Evolutionary conservation across 306 rosid species (phyloP).

Genomic region (Senna siamea): DNA sequence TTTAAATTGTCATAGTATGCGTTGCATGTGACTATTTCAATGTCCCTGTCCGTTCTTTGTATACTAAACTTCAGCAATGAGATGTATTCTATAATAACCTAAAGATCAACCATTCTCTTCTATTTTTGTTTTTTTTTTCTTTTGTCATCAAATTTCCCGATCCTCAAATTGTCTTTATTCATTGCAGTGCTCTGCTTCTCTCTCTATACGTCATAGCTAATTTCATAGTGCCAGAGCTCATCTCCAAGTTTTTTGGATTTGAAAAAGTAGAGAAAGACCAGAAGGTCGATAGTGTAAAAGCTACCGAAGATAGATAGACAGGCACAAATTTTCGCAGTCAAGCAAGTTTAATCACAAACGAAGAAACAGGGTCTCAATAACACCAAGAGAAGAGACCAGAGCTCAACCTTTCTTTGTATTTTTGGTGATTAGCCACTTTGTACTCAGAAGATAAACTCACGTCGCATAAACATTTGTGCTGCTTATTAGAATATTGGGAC

Average conservation of each 20-base stretch:
- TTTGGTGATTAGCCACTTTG: neutral
- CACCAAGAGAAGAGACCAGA: slow-evolving; percentile 12
- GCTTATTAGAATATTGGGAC: neutral
- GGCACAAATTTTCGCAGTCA: neutral
- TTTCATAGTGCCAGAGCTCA: slow-evolving; percentile 56
- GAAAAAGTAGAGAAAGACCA: slow-evolving; percentile 44
- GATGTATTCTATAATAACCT: too few relatives aligned
- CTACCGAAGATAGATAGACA: slow-evolving; percentile 26
- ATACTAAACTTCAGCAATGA: too few relatives aligned
- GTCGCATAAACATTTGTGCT: neutral
- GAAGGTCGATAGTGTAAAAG: slow-evolving; percentile 41
- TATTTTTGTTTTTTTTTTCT: too few relatives aligned
- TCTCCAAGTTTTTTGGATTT: slow-evolving; percentile 38
- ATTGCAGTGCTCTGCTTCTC: slow-evolving; percentile 58
- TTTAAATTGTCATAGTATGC: too few relatives aligned
- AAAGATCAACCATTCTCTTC: too few relatives aligned
- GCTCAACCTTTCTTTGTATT: slow-evolving; percentile 10
- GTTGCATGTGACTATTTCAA: too few relatives aligned
- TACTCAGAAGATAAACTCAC: slow-evolving; percentile 10
- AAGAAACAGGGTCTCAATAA: slow-evolving; percentile 4
- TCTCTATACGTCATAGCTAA: slow-evolving; percentile 47
- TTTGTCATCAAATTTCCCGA: neutral
- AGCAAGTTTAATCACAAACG: neutral
- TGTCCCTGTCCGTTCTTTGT: too few relatives aligned
- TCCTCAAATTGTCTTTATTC: slow-evolving; percentile 5